Evolutionary conservation across 2,329 filamentous ascomycete genomes (phyloP).

Genomic region (Calcarisporium arbuscula): DNA sequence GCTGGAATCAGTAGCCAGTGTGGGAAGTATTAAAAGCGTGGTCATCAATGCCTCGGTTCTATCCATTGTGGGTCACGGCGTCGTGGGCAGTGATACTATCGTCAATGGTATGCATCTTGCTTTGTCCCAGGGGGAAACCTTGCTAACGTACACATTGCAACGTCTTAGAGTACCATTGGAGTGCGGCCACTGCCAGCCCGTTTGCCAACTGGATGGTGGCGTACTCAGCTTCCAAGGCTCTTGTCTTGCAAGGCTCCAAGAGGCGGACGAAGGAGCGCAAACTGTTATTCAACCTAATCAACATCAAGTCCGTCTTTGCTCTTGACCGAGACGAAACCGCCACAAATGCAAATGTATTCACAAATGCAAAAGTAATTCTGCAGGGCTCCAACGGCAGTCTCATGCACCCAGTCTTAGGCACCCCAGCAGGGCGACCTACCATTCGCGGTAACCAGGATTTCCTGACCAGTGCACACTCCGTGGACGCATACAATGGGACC

Average conservation of each 20-base stretch:
- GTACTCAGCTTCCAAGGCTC: slow-evolving; percentile 30
- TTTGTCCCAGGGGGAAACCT: too few relatives aligned
- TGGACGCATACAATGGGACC: not conserved
- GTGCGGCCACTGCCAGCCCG: too few relatives aligned
- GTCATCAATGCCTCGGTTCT: slow-evolving; percentile 35
- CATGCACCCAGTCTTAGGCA: slow-evolving; percentile 26
- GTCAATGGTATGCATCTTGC: too few relatives aligned
- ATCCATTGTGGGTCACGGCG: too few relatives aligned
- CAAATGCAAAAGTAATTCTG: too few relatives aligned
- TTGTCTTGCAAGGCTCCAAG: slow-evolving; percentile 25
- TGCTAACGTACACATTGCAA: too few relatives aligned
- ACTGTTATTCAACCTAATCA: slow-evolving; percentile 28
- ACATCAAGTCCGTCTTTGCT: slow-evolving; percentile 29
- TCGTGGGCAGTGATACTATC: too few relatives aligned
- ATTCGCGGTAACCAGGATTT: slow-evolving; percentile 6
- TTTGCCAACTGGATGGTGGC: too few relatives aligned
- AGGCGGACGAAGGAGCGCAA: slow-evolving; percentile 23
- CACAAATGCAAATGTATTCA: too few relatives aligned
- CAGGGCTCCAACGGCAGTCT: slow-evolving; percentile 28
- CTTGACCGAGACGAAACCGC: slow-evolving; percentile 29
- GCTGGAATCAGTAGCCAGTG: slow-evolving; percentile 28
- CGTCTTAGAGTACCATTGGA: too few relatives aligned
- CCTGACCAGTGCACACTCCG: slow-evolving; percentile 1
- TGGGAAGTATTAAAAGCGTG: slow-evolving; percentile 27
- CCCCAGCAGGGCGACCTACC: too few relatives aligned